phyloP scores from a whole-genome alignment of 106 monocot species.

The Vanilla planifolia region DNA sequence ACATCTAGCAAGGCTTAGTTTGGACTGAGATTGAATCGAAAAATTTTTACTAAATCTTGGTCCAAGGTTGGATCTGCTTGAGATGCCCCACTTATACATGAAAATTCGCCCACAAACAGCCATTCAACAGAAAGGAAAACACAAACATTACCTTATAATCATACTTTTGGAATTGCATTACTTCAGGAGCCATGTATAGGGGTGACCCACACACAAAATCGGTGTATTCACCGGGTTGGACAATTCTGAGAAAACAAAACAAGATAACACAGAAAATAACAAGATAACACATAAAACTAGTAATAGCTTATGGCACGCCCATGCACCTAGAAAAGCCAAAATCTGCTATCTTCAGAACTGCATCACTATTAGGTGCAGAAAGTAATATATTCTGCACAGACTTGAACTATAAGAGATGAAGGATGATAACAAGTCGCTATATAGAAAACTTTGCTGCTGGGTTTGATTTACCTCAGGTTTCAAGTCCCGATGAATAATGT shows the following conservation, averaged over 20 bases:
- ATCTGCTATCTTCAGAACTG: conserved; percentile 59
- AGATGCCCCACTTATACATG: neutral
- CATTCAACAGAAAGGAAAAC: conserved; percentile 1
- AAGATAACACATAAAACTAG: neutral
- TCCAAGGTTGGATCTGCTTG: too few relatives aligned
- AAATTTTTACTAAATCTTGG: too few relatives aligned
- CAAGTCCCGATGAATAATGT: conserved; percentile 53
- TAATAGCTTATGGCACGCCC: neutral
- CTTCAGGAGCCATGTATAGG: conserved; percentile 67
- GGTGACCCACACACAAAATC: conserved; percentile 50
- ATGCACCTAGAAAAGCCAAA: conserved; percentile 60
- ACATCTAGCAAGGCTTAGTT: too few relatives aligned
- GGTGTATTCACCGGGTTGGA: conserved; percentile 43
- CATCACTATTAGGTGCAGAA: conserved; percentile 22
- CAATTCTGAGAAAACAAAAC: conserved; percentile 24
- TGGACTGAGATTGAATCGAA: too few relatives aligned
- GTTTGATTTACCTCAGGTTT: conserved; percentile 42
- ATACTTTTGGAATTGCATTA: conserved; percentile 59
- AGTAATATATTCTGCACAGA: conserved; percentile 47
- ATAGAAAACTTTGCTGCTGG: too few relatives aligned
- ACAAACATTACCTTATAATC: conserved; percentile 33
- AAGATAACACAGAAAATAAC: neutral
- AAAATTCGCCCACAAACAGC: too few relatives aligned
- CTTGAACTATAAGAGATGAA: too few relatives aligned
- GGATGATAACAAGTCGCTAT: too few relatives aligned